Base-by-base conservation (phyloP, 805 yeast genomes). In the Sungouiozyma ichnusensis region DNA sequence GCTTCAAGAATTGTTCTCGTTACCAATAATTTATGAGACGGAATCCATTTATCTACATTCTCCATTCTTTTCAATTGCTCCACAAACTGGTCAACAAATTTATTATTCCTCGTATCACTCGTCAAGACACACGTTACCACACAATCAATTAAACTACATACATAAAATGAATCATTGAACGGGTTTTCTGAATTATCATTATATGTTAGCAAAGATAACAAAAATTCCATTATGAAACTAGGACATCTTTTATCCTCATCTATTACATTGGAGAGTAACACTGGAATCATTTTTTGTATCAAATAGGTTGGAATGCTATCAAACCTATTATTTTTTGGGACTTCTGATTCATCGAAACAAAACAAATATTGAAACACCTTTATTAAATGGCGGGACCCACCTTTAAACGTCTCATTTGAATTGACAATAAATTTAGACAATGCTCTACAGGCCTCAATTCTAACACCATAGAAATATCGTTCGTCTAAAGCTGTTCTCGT, bases 371-470 rank as follows among this genome's bases (percentile, higher is more conserved):
- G 80, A 58, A 77, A 86, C 0, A 86, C 83, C 52, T 73, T 76
- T 34, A 85, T 61, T 40, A 92, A 66, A 55, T 85, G 90, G 35
- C 68, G 69, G 51, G 82, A 68, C 0, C 97, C 97, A 17, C 65
- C 64, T 3, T 36, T 33, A 27, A 60, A 60, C 7, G 46, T 46
- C 14, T 52, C 54, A 14, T 39, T 34, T 5, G 51, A 48, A 33
- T 48, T 50, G 20, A 82, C 66, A 0, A 95, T 81, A 40, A 77
- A 69, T n/a, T 63, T 70, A 0, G 88, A 81, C 35, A 92, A 66
- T 0, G 92, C 92, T 37, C 65, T 60, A 1, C 94, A 94, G 1
- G 98, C 97, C 43, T 85, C 94, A 15, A 78, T 72, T 44, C 99
- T 69, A 1, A 92, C 77, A 3, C 97, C 97, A 60, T 85, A 87